phyloP scores from a whole-genome alignment of 176 grass and related monocot genomes.

The Neostapfia colusana region DNA sequence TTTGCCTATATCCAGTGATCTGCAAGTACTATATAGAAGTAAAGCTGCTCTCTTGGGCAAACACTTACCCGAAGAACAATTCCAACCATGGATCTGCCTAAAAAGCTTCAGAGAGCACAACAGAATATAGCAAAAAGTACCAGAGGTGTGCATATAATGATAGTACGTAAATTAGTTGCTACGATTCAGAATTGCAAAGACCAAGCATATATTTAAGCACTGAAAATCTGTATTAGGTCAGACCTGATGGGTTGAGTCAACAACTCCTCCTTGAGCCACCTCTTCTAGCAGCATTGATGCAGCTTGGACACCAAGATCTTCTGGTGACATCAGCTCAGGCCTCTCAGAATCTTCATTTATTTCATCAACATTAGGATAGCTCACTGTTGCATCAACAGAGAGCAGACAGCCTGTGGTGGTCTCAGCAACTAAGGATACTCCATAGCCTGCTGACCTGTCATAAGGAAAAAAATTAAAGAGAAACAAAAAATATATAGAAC shows the following conservation, averaged over 20 bases:
- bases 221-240: background rate
- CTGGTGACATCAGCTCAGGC: conserved; percentile 64
- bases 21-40: background rate
- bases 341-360: conserved; percentile 64
- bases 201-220: background rate
- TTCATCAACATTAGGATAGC: conserved; percentile 65
- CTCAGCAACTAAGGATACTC: conserved; percentile 87
- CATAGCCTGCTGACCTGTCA: conserved; percentile 87
- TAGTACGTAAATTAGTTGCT: conserved; percentile 1
- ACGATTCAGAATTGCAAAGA: conserved; percentile 5
- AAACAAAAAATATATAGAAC: background rate
- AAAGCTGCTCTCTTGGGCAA: too few species aligned
- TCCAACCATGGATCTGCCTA: background rate
- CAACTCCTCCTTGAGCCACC: conserved; percentile 78
- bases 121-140: background rate
- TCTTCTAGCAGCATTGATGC: conserved; percentile 84
- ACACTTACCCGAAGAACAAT: background rate
- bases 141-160: background rate
- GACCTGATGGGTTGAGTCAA: conserved; percentile 94
- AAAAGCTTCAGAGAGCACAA: background rate
- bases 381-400: conserved; percentile 65
- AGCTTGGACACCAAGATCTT: conserved; percentile 80
- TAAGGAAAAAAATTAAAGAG: background rate
- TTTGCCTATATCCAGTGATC: background rate
- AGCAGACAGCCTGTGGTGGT: conserved; percentile 83